These are phyloP conservation scores for Anisogramma anomala DNA, from an alignment of 2,329 filamentous ascomycete genomes.

Conservation along the genomic window DNA sequence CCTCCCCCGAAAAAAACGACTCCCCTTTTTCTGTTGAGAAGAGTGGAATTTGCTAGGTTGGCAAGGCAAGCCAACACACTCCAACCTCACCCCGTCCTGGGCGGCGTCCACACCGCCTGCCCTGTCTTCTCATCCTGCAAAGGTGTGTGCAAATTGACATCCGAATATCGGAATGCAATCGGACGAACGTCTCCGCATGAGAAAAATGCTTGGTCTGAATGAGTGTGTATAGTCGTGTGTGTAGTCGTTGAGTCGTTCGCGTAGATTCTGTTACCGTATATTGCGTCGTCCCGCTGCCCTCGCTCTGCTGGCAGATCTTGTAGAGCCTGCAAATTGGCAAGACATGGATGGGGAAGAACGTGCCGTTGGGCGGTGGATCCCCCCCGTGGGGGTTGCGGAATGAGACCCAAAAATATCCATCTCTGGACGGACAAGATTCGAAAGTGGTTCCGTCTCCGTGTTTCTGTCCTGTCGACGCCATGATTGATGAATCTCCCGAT, in stretches of 20 bases:
- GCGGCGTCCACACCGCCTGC: neutral
- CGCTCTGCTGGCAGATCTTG: neutral
- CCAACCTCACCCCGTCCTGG: too few species aligned
- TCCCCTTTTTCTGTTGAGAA: neutral
- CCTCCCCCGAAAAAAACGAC: neutral
- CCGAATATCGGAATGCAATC: neutral
- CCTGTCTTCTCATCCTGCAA: conserved; percentile 2
- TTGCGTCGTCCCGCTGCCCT: neutral
- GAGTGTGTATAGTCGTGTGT: conserved; percentile 11
- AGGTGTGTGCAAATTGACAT: neutral
- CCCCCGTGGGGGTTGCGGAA: neutral
- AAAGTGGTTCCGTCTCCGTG: conserved; percentile 5
- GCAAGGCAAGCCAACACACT: too few species aligned
- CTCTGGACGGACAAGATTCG: conserved; percentile 9
- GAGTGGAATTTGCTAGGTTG: conserved; percentile 2
- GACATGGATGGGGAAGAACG: neutral
- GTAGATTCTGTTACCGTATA: conserved; percentile 5
- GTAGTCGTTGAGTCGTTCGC: conserved; percentile 13
- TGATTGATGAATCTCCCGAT: conserved; percentile 12
- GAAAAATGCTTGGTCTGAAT: conserved; percentile 5
- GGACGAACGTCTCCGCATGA: conserved; percentile 5
- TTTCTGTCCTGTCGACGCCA: conserved; percentile 15
- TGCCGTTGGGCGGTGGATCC: neutral
- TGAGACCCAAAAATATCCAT: neutral
- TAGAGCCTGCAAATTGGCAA: conserved; percentile 1